These are phyloP conservation scores for Ophiostoma pallidulum DNA, from an alignment of 2,329 filamentous ascomycete species.

Conservation along the genomic window DNA sequence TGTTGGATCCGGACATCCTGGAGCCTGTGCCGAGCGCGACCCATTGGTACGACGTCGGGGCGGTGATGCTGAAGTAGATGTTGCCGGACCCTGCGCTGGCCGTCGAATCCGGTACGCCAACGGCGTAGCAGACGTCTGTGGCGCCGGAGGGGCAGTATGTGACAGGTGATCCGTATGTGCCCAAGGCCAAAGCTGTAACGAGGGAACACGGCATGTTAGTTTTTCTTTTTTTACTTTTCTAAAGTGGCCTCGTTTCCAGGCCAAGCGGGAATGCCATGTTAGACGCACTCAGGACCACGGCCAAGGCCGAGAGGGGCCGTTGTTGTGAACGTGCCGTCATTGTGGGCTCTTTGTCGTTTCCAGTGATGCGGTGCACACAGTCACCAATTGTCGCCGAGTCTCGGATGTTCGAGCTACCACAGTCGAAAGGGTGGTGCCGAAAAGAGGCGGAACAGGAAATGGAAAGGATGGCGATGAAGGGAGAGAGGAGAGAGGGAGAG, in stretches of 20 bases:
- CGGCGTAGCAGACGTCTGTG: slow-evolving; percentile 41
- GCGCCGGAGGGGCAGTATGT: slow-evolving; percentile 30
- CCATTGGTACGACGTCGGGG: slow-evolving; percentile 45
- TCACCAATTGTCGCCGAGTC: too few species aligned
- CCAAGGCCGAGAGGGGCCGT: background rate
- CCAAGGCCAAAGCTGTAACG: slow-evolving; percentile 7
- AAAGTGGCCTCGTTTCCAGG: too few species aligned
- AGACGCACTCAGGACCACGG: slow-evolving; percentile 1
- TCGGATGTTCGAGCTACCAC: too few species aligned
- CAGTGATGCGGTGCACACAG: background rate
- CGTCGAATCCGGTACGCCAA: slow-evolving; percentile 44
- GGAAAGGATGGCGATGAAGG: background rate
- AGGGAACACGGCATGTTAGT: background rate
- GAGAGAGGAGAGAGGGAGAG: background rate
- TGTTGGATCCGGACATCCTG: slow-evolving; percentile 46
- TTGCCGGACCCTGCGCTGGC: slow-evolving; percentile 40
- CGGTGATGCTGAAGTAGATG: slow-evolving; percentile 52
- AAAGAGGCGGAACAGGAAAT: background rate
- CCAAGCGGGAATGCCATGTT: too few species aligned
- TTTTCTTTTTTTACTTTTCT: too few species aligned
- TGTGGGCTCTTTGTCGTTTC: background rate
- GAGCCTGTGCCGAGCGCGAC: slow-evolving; percentile 48
- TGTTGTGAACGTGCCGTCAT: background rate
- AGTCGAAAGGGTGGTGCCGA: background rate
- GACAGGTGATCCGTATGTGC: slow-evolving; percentile 5